Percentiles rank a stretch among this genome's conserved stretches.
phyloP scores from a whole-genome alignment of 169 alveolate species.

The Toxoplasma gondii region DNA sequence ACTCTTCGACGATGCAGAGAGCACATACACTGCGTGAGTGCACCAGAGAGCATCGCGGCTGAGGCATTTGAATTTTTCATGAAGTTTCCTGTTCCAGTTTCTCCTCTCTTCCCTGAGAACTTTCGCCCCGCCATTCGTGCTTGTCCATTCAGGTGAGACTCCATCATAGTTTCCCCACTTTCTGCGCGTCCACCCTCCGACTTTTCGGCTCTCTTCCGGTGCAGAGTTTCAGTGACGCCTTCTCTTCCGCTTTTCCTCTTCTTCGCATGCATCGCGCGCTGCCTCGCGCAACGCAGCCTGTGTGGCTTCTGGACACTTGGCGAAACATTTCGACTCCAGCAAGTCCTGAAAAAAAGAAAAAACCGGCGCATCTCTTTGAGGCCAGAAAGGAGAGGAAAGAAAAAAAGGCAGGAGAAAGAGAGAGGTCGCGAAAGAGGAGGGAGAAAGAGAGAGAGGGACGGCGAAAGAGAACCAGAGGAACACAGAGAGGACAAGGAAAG shows the following conservation, averaged over 20 bases:
- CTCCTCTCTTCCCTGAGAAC: too few relatives aligned
- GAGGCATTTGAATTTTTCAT: too few relatives aligned
- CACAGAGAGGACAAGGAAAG: too few relatives aligned
- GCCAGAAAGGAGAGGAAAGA: neutral
- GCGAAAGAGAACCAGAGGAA: too few relatives aligned
- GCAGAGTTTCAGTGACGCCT: neutral
- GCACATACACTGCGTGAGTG: too few relatives aligned
- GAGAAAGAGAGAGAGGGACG: too few relatives aligned
- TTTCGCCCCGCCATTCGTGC: too few relatives aligned
- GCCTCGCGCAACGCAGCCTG: slow-evolving; percentile 41
- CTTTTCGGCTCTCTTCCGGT: neutral
- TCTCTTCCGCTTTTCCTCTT: neutral
- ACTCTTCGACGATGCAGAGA: too few relatives aligned
- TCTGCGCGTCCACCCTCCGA: neutral
- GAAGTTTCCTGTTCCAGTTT: too few relatives aligned
- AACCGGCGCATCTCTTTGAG: neutral
- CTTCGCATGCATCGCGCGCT: slow-evolving; percentile 25
- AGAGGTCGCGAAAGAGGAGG: neutral
- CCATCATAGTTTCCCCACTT: neutral
- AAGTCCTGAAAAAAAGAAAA: neutral
- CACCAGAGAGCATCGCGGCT: too few relatives aligned
- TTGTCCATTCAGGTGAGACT: too few relatives aligned
- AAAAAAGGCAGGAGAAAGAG: neutral
- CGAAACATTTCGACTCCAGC: slow-evolving; percentile 13
- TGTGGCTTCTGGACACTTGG: slow-evolving; percentile 34